Percentiles rank a stretch among this genome's conserved stretches.
phyloP scores from a whole-genome alignment of 2,329 filamentous ascomycete species.

The Colletotrichum brevisporum region DNA sequence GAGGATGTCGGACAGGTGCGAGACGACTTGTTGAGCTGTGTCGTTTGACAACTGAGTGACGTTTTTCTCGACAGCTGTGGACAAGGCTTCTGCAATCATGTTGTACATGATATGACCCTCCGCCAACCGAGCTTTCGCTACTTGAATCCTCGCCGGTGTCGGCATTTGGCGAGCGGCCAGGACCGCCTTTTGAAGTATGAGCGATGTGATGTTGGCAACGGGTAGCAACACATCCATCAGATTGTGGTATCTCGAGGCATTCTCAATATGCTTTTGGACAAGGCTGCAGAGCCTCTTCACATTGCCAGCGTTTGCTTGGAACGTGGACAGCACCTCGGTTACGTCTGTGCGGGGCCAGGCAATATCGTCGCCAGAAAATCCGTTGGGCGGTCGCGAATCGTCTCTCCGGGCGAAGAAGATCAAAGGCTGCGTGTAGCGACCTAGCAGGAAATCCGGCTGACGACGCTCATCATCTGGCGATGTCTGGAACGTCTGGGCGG shows the following conservation, averaged over 20 bases:
- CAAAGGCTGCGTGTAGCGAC: slow-evolving; percentile 62
- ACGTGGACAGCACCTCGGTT: slow-evolving; percentile 57
- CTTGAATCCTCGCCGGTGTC: slow-evolving; percentile 40
- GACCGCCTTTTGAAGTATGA: slow-evolving; percentile 50
- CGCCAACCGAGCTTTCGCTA: slow-evolving; percentile 52
- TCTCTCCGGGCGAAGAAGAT: slow-evolving; percentile 45
- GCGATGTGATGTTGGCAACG: slow-evolving; percentile 53
- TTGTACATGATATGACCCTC: slow-evolving; percentile 61
- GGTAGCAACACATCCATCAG: slow-evolving; percentile 59
- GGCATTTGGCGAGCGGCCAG: slow-evolving; percentile 41
- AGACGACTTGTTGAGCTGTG: slow-evolving; percentile 55
- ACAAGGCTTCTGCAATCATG: slow-evolving; percentile 58
- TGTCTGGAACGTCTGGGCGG: slow-evolving; percentile 35
- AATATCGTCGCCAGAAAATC: slow-evolving; percentile 48
- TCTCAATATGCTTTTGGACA: slow-evolving; percentile 54
- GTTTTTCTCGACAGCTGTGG: slow-evolving; percentile 67
- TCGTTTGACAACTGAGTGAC: slow-evolving; percentile 66
- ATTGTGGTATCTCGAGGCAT: slow-evolving; percentile 62
- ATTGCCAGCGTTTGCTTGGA: slow-evolving; percentile 58
- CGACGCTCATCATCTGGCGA: slow-evolving; percentile 46
- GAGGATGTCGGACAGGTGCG: slow-evolving; percentile 60
- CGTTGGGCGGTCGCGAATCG: slow-evolving; percentile 42
- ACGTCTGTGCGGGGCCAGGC: slow-evolving; percentile 42
- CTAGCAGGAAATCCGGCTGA: slow-evolving; percentile 58
- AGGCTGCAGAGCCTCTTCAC: slow-evolving; percentile 60